A percentile compares a stretch with the other conserved stretches of the same genome.
These are phyloP conservation scores for Alternaria brassicicola DNA, from an alignment of 2,329 filamentous ascomycete genomes.

Conservation along the genomic window DNA sequence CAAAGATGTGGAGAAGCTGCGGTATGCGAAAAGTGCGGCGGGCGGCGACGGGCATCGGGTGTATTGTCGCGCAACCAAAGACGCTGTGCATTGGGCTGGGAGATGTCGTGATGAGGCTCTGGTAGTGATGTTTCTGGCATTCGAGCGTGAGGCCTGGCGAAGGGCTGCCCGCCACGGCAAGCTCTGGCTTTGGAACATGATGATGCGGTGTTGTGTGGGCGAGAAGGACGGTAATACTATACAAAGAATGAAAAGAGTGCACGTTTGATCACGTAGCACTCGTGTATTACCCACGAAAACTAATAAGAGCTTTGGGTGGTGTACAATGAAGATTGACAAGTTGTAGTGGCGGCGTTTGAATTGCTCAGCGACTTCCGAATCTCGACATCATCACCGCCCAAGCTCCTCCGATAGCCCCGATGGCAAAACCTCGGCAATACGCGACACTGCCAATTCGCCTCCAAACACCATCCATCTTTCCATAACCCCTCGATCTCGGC, in stretches of 20 bases:
- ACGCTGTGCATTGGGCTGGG: slow-evolving; percentile 41
- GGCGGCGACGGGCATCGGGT: slow-evolving; percentile 38
- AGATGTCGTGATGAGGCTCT: slow-evolving; percentile 33
- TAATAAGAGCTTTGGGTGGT: slow-evolving; percentile 14
- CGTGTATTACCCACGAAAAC: slow-evolving; percentile 5
- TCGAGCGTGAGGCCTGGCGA: slow-evolving; percentile 55
- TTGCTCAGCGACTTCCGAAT: slow-evolving; percentile 31
- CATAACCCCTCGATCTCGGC: neutral
- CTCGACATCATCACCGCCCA: slow-evolving; percentile 33
- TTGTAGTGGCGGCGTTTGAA: slow-evolving; percentile 23
- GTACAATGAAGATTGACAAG: slow-evolving; percentile 13
- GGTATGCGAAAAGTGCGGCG: slow-evolving; percentile 41
- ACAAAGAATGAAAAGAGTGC: slow-evolving; percentile 8
- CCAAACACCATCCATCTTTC: neutral
- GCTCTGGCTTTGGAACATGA: slow-evolving; percentile 68
- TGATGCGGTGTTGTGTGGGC: slow-evolving; percentile 8
- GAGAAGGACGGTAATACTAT: slow-evolving; percentile 11
- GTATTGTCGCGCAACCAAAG: slow-evolving; percentile 29
- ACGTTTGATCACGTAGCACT: slow-evolving; percentile 5
- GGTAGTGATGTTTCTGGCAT: slow-evolving; percentile 41
- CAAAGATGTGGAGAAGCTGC: slow-evolving; percentile 50
- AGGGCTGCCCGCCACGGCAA: slow-evolving; percentile 69
- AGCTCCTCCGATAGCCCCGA: slow-evolving; percentile 29
- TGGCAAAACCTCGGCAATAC: slow-evolving; percentile 24
- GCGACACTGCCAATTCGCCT: neutral